These are phyloP conservation scores for Aspergillus sparsus DNA, from an alignment of 495 filamentous ascomycete genomes.

Conservation along the genomic window DNA sequence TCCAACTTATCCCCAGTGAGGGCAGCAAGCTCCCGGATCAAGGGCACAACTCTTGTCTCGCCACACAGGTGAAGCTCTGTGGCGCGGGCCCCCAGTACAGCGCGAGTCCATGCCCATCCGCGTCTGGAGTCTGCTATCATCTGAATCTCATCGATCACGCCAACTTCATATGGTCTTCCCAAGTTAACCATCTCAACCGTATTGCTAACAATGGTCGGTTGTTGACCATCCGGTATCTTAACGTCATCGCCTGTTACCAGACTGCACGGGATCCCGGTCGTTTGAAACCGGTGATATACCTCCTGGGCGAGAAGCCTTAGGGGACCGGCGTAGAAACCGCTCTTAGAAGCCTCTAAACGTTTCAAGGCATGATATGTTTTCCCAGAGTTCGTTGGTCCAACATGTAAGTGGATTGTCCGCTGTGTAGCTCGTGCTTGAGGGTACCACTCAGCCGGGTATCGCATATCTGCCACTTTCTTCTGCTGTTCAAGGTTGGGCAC, in stretches of 20 bases:
- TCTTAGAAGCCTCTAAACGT: conserved; percentile 71
- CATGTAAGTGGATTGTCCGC: conserved; percentile 86
- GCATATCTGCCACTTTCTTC: conserved; percentile 69
- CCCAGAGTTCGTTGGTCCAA: conserved; percentile 96
- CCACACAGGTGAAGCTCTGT: conserved; percentile 93
- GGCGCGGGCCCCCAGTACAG: conserved; percentile 80
- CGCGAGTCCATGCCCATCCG: conserved; percentile 97
- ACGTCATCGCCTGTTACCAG: conserved; percentile 92
- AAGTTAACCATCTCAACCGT: conserved; percentile 96
- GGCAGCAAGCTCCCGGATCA: conserved; percentile 78
- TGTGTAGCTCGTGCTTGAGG: conserved; percentile 75
- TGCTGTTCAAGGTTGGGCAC: conserved; percentile 56
- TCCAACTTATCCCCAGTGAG: conserved; percentile 79
- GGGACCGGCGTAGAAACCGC: conserved; percentile 89
- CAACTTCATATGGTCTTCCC: conserved; percentile 72
- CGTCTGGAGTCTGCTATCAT: conserved; percentile 83
- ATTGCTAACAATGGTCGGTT: conserved; percentile 68
- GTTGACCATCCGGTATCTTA: conserved; percentile 52
- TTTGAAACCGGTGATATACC: conserved; percentile 78
- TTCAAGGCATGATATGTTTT: conserved; percentile 96
- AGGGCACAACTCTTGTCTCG: conserved; percentile 75
- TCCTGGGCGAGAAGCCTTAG: conserved; percentile 91
- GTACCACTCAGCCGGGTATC: conserved; percentile 89
- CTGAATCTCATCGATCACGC: conserved; percentile 97
- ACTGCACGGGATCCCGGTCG: conserved; percentile 70